Conservation (phyloP, 73 alveolate genomes). For the Paramecium bursaria region DNA sequence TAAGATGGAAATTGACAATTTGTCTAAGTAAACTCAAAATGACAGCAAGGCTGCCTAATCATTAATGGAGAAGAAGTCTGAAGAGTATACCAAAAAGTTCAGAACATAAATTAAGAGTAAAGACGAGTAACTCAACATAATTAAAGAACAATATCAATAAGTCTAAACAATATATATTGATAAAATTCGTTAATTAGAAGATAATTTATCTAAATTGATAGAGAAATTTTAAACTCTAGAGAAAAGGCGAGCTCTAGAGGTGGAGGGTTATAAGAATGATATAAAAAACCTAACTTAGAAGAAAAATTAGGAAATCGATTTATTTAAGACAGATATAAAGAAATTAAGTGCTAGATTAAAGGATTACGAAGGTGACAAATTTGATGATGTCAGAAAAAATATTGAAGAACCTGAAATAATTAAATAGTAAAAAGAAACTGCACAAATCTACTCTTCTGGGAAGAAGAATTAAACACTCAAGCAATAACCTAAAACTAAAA, state of each 20-base stretch:
- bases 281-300: background rate
- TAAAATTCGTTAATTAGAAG: constrained; percentile 34
- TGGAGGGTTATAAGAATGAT: constrained; percentile 54
- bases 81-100: constrained; percentile 45
- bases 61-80: constrained; percentile 43
- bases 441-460: constrained; percentile 34
- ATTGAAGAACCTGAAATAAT: constrained; percentile 16
- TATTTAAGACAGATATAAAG: background rate
- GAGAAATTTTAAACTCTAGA: constrained; percentile 48
- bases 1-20: constrained; percentile 25
- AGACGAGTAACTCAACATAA: constrained; percentile 35
- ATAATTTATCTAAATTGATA: constrained; percentile 28
- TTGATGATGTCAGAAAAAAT: background rate
- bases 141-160: constrained; percentile 48
- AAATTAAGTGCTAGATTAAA: constrained; percentile 8
- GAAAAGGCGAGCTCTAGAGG: constrained; percentile 39
- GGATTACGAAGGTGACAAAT: no score
- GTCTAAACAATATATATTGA: constrained; percentile 39
- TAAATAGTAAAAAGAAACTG: constrained; percentile 54
- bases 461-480: background rate
- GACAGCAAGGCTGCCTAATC: constrained; percentile 36
- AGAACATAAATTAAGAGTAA: constrained; percentile 38
- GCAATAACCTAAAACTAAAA: constrained; percentile 22
- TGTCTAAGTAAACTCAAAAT: background rate
- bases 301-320: constrained; percentile 25